These are phyloP conservation scores for Amanita subjunquillea DNA, from an alignment of 768 basidiomycete genomes.

Conservation along the genomic window DNA sequence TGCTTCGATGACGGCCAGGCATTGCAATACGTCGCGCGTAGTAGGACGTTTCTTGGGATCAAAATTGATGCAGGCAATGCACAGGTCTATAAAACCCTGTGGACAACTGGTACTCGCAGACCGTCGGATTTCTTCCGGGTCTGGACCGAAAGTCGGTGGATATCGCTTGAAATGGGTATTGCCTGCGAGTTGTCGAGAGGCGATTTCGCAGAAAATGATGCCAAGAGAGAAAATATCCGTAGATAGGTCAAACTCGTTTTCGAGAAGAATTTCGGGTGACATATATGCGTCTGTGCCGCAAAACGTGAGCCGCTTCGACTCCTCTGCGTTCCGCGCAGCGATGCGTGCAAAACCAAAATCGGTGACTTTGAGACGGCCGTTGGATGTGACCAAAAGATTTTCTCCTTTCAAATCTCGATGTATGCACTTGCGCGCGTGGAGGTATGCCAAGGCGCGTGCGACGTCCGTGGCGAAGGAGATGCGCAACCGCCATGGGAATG, in stretches of 20 bases:
- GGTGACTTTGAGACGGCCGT: conserved; percentile 94
- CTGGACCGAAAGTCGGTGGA: conserved; percentile 73
- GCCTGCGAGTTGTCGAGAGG: conserved; percentile 77
- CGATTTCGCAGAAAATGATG: conserved; percentile 88
- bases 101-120: conserved; percentile 73
- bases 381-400: conserved; percentile 90
- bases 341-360: conserved; percentile 98
- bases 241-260: conserved; percentile 85
- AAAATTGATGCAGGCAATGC: conserved; percentile 63
- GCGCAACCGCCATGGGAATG: conserved; percentile 89
- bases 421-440: conserved; percentile 87
- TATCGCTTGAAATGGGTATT: conserved; percentile 67
- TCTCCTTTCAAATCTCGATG: conserved; percentile 94
- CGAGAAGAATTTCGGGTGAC: conserved; percentile 91
- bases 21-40: conserved; percentile 69
- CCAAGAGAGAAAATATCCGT: conserved; percentile 95
- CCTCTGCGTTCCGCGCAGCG: conserved; percentile 85
- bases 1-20: conserved; percentile 71
- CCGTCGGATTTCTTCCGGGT: conserved; percentile 57
- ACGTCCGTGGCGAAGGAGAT: conserved; percentile 95
- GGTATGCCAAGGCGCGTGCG: conserved; percentile 89
- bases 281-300: conserved; percentile 92
- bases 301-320: conserved; percentile 76
- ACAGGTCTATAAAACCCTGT: conserved; percentile 62
- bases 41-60: conserved; percentile 64